Conservation (phyloP, 192 early-diverging fungal species). For the Dispira simplex region DNA sequence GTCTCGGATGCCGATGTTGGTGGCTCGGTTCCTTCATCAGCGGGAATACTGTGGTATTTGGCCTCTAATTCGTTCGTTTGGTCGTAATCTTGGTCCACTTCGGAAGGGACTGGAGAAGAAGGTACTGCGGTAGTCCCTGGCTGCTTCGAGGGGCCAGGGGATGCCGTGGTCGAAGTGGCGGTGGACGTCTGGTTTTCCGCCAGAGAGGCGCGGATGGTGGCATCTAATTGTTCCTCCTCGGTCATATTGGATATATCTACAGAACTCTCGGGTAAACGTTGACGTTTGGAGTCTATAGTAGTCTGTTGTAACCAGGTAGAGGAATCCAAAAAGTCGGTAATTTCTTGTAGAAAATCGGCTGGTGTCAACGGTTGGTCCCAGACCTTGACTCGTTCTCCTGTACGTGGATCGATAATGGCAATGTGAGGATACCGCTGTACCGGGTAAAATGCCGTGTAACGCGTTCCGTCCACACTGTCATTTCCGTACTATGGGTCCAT, state of each 20-base stretch:
- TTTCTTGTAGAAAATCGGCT: slow-evolving; percentile 56
- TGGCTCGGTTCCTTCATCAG: slow-evolving; percentile 18
- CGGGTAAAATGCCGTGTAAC: slow-evolving; percentile 59
- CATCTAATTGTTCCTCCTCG: slow-evolving; percentile 79
- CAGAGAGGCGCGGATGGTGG: slow-evolving; percentile 65
- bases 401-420: slow-evolving; percentile 77
- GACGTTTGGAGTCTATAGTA: slow-evolving; percentile 18
- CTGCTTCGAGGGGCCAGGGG: neutral
- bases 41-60: slow-evolving; percentile 20
- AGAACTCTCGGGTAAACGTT: slow-evolving; percentile 17
- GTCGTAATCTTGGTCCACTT: slow-evolving; percentile 17
- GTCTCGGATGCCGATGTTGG: slow-evolving; percentile 35
- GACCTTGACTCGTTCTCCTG: slow-evolving; percentile 65
- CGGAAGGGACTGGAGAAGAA: neutral
- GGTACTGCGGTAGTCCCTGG: neutral
- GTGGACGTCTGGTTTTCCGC: slow-evolving; percentile 12
- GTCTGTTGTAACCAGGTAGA: neutral
- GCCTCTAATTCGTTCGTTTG: slow-evolving; percentile 17
- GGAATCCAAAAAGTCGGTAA: slow-evolving; percentile 42
- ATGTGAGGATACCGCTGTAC: slow-evolving; percentile 62
- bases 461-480: slow-evolving; percentile 49
- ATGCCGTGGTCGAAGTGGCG: neutral
- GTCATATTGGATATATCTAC: slow-evolving; percentile 50
- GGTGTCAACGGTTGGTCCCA: slow-evolving; percentile 42
- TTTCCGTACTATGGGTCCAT: slow-evolving; percentile 21